A percentile compares a stretch with the other conserved stretches of the same genome.
These are phyloP conservation scores for Collybia sordida DNA, from an alignment of 768 basidiomycete species.

Conservation along the genomic window DNA sequence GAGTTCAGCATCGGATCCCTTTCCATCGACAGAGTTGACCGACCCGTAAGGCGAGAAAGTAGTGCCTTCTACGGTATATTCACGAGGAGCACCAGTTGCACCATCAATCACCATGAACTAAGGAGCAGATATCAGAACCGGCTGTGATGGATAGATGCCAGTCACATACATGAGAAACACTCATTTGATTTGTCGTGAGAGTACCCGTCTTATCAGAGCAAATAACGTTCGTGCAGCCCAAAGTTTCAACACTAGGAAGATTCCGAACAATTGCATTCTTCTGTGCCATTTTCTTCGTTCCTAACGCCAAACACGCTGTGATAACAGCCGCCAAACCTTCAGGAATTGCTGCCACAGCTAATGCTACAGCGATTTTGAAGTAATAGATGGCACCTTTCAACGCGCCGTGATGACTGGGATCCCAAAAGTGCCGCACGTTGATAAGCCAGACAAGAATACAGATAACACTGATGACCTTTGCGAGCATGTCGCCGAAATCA, in stretches of 20 bases:
- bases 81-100: conserved; percentile 45
- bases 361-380: conserved; percentile 98
- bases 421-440: conserved; percentile 95
- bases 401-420: conserved; percentile 87
- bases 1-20: conserved; percentile 55
- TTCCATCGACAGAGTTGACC: conserved; percentile 66
- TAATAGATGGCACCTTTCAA: conserved; percentile 97
- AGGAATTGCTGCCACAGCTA: conserved; percentile 98
- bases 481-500: conserved; percentile 96
- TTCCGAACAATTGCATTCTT: conserved; percentile 98
- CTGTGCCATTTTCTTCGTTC: conserved; percentile 99
- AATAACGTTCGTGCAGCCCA: conserved; percentile 97
- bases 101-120: conserved; percentile 79
- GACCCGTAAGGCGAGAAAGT: conserved; percentile 88
- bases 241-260: conserved; percentile 93
- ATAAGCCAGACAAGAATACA: conserved; percentile 98
- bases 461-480: conserved; percentile 96
- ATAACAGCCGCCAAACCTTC: conserved; percentile 99
- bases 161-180: conserved; percentile 70
- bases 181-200: conserved; percentile 97
- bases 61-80: conserved; percentile 86
- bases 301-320: conserved; percentile 93
- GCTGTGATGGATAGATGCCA: no score
- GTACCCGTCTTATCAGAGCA: conserved; percentile 99
- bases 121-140: conserved; percentile 4